phyloP scores from a whole-genome alignment of 2,329 filamentous ascomycete species.

The Arthroderma sp. region DNA sequence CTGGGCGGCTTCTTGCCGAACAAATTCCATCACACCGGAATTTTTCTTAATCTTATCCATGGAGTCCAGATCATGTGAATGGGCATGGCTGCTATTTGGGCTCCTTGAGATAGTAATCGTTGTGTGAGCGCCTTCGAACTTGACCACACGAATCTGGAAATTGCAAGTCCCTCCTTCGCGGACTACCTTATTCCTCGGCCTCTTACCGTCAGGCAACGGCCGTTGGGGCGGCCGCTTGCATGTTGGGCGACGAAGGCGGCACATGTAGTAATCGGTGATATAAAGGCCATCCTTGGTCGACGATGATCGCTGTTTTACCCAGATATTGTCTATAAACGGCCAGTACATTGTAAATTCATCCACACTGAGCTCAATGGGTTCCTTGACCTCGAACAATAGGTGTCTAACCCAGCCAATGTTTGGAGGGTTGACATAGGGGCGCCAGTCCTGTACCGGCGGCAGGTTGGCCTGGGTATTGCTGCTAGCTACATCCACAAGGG shows the following conservation, averaged over 20 bases:
- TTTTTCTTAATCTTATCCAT: slow-evolving; percentile 39
- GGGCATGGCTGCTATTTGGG: slow-evolving; percentile 29
- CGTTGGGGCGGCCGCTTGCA: slow-evolving; percentile 30
- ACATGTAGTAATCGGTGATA: slow-evolving; percentile 39
- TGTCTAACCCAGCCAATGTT: slow-evolving; percentile 34
- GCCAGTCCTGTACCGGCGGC: neutral
- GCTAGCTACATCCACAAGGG: neutral
- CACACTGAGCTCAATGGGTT: slow-evolving; percentile 36
- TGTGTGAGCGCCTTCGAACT: slow-evolving; percentile 33
- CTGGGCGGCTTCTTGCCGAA: slow-evolving; percentile 34
- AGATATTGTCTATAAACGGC: slow-evolving; percentile 41
- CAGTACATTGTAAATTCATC: slow-evolving; percentile 38
- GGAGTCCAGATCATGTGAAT: slow-evolving; percentile 38
- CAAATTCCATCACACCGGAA: slow-evolving; percentile 38
- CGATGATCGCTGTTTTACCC: slow-evolving; percentile 37
- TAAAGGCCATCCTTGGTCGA: slow-evolving; percentile 32
- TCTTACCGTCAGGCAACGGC: slow-evolving; percentile 36
- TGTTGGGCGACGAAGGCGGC: slow-evolving; percentile 32
- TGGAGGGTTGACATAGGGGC: slow-evolving; percentile 30
- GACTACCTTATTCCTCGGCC: slow-evolving; percentile 33
- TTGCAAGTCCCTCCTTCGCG: slow-evolving; percentile 37
- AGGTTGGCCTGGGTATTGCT: neutral
- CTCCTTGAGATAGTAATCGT: slow-evolving; percentile 35
- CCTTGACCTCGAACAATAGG: slow-evolving; percentile 35
- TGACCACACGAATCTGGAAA: slow-evolving; percentile 38